Evolutionary conservation across 2,329 filamentous ascomycete species (phyloP).

Genomic region (Cladosporium sp.): DNA sequence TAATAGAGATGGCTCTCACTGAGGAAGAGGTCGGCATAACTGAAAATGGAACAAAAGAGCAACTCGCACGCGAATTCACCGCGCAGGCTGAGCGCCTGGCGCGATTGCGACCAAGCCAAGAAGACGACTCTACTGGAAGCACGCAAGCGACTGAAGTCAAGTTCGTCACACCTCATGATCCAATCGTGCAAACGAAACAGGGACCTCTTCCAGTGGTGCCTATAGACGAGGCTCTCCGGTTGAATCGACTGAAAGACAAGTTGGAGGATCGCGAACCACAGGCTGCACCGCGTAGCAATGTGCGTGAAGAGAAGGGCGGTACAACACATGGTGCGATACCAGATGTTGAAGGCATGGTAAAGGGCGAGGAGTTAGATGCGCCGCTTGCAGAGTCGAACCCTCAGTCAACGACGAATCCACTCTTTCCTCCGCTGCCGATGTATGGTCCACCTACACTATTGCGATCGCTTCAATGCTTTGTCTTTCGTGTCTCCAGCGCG

Average conservation of each 20-base stretch:
- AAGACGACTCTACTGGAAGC: conserved; percentile 39
- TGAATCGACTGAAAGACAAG: conserved; percentile 60
- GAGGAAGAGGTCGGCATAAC: neutral
- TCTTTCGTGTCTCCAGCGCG: conserved; percentile 65
- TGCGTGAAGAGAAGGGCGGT: conserved; percentile 41
- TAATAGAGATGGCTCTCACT: neutral
- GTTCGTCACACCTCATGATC: conserved; percentile 63
- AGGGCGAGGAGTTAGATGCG: conserved; percentile 40
- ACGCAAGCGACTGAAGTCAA: conserved; percentile 59
- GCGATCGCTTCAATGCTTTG: conserved; percentile 61
- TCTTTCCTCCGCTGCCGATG: conserved; percentile 79
- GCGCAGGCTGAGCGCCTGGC: conserved; percentile 53
- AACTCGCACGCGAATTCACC: conserved; percentile 45
- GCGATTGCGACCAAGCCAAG: conserved; percentile 37
- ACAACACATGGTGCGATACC: conserved; percentile 35
- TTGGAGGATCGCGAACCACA: conserved; percentile 37
- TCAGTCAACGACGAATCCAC: conserved; percentile 67
- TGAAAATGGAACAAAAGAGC: neutral
- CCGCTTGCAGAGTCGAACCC: conserved; percentile 47
- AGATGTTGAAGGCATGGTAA: conserved; percentile 25
- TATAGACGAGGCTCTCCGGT: conserved; percentile 63
- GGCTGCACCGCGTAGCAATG: conserved; percentile 27
- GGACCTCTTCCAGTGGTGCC: conserved; percentile 66
- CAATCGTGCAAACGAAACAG: conserved; percentile 65
- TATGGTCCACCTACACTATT: conserved; percentile 70